Evolutionary conservation across 495 filamentous ascomycete genomes (phyloP).

Genomic region (Penicilliopsis zonata): DNA sequence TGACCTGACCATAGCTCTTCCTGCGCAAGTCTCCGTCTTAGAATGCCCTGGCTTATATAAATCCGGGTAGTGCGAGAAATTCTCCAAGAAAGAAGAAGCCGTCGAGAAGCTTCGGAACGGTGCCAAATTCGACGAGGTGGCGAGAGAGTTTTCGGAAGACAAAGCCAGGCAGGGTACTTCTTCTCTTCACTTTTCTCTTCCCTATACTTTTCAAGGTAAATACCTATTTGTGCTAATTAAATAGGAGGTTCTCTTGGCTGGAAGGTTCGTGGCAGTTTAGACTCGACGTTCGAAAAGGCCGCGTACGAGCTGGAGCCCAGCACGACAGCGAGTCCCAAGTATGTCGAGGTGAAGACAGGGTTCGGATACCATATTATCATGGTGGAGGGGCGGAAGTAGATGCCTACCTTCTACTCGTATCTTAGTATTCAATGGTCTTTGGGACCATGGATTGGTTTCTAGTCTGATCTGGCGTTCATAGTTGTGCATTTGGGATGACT

Average conservation of each 20-base stretch:
- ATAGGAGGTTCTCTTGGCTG: constrained; percentile 72
- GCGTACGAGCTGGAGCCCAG: constrained; percentile 71
- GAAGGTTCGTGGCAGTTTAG: constrained; percentile 64
- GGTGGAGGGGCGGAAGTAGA: constrained; percentile 61
- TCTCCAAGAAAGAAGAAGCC: constrained; percentile 79
- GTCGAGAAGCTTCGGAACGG: constrained; percentile 65
- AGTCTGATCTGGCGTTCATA: too few relatives aligned
- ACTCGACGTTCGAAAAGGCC: constrained; percentile 66
- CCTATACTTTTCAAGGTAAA: not conserved
- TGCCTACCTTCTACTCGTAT: too few relatives aligned
- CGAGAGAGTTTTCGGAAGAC: constrained; percentile 75
- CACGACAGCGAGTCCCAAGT: constrained; percentile 63
- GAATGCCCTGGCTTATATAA: too few relatives aligned
- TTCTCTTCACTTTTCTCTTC: constrained; percentile 1
- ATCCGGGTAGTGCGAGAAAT: constrained; percentile 78
- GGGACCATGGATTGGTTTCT: too few relatives aligned
- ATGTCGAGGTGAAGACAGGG: constrained; percentile 67
- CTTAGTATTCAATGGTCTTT: too few relatives aligned
- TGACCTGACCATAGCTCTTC: constrained; percentile 11
- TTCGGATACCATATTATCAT: constrained; percentile 94
- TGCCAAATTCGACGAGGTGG: constrained; percentile 80
- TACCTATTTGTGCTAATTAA: constrained; percentile 1
- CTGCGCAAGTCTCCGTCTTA: constrained; percentile 1
- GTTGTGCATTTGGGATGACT: too few relatives aligned
- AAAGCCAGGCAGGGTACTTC: constrained; percentile 68